These are phyloP conservation scores for Fusarium domesticum DNA, from an alignment of 2,329 filamentous ascomycete species.

Conservation along the genomic window DNA sequence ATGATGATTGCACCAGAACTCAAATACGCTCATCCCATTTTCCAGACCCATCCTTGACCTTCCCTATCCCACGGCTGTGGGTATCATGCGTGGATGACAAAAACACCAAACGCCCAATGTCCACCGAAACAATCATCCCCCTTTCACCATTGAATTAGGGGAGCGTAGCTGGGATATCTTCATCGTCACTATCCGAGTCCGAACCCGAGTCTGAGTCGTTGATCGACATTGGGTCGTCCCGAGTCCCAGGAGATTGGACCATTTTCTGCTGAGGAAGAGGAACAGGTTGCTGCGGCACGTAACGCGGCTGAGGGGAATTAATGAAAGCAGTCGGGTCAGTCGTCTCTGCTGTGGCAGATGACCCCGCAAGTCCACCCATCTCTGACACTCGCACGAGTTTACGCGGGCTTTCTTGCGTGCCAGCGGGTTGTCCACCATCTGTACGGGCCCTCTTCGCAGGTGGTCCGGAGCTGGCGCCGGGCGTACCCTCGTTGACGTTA, in stretches of 20 bases:
- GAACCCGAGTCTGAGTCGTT: conserved; percentile 21
- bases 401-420: conserved; percentile 13
- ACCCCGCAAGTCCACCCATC: conserved; percentile 36
- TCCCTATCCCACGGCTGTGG: too few species aligned
- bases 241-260: conserved; percentile 8
- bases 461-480: conserved; percentile 5
- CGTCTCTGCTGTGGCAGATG: conserved; percentile 36
- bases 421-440: conserved; percentile 6
- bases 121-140: conserved; percentile 1
- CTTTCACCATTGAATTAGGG: conserved; percentile 1
- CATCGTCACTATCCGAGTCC: conserved; percentile 23
- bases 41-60: too few species aligned
- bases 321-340: conserved; percentile 35
- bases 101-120: conserved; percentile 11
- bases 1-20: too few species aligned
- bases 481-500: conserved; percentile 10
- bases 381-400: conserved; percentile 32
- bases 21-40: too few species aligned
- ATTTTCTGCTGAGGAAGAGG: neutral
- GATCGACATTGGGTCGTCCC: conserved; percentile 30
- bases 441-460: conserved; percentile 27
- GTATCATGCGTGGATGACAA: conserved; percentile 9
- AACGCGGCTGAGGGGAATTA: conserved; percentile 22
- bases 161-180: conserved; percentile 31
- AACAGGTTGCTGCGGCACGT: conserved; percentile 4